phyloP scores from a whole-genome alignment of 202 grass and related monocot species.

The Setaria viridis region DNA sequence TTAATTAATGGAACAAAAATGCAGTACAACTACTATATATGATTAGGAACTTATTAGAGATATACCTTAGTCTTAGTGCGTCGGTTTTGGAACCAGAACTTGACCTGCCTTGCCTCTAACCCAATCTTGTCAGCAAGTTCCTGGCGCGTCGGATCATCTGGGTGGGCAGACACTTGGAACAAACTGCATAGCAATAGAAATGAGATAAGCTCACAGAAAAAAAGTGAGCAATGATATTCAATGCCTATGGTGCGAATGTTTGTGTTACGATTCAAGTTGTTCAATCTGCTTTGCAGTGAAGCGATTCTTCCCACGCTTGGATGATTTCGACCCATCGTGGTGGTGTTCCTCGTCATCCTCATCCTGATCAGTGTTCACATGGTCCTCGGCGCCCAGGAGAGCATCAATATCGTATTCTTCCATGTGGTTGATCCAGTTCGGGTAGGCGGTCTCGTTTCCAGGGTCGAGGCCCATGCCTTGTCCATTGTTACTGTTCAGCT shows the following conservation, averaged over 20 bases:
- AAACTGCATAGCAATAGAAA: slow-evolving; percentile 12
- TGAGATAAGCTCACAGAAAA: not conserved
- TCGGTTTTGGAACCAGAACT: slow-evolving; percentile 69
- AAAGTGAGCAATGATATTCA: not conserved
- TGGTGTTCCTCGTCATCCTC: not conserved
- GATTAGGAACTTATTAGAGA: not conserved
- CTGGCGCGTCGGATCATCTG: slow-evolving; percentile 38
- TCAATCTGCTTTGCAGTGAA: not conserved
- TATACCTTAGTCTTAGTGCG: slow-evolving; percentile 50
- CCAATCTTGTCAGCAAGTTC: slow-evolving; percentile 32
- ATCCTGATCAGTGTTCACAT: not conserved
- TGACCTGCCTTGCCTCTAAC: slow-evolving; percentile 36
- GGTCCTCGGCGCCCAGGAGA: not conserved
- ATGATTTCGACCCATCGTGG: too few relatives aligned
- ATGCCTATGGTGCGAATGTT: not conserved
- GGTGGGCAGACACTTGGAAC: slow-evolving; percentile 36
- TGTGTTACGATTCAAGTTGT: slow-evolving; percentile 5
- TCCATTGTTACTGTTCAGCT: not conserved
- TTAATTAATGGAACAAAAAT: not conserved
- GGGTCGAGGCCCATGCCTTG: not conserved
- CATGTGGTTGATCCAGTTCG: not conserved
- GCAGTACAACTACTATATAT: not conserved
- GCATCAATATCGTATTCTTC: slow-evolving; percentile 4
- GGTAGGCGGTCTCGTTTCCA: not conserved
- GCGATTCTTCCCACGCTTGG: not conserved